Evolutionary conservation across 2,329 filamentous ascomycete species (phyloP).

Genomic region (Botrytis galanthina): DNA sequence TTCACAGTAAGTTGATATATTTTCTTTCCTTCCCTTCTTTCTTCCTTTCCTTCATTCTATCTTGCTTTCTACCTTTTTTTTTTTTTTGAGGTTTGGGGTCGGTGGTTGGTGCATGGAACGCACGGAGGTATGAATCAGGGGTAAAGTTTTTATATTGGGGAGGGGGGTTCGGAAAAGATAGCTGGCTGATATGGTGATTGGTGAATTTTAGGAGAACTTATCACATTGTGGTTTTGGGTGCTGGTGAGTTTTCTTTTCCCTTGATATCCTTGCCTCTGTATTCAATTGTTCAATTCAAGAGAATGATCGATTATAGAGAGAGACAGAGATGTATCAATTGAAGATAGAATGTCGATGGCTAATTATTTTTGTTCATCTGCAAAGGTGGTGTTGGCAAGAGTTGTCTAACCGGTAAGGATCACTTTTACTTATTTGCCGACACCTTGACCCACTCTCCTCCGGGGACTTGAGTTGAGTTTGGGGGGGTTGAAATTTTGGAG

Average conservation of each 20-base stretch:
- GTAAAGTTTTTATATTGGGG: constrained; percentile 10
- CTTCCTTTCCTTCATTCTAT: neutral
- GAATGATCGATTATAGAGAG: neutral
- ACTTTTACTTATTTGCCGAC: constrained; percentile 11
- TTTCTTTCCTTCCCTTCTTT: neutral
- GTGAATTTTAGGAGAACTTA: constrained; percentile 53
- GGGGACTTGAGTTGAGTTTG: neutral
- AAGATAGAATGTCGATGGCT: constrained; percentile 22
- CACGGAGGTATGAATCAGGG: constrained; percentile 21
- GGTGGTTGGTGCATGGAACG: constrained; percentile 14
- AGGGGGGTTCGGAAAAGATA: neutral
- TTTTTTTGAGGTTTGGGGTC: neutral
- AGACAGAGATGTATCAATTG: neutral
- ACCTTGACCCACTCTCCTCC: constrained; percentile 17
- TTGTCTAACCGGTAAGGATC: constrained; percentile 64
- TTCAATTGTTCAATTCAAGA: neutral
- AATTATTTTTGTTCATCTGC: constrained; percentile 35
- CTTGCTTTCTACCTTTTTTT: neutral
- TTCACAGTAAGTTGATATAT: constrained; percentile 16
- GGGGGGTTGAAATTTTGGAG: neutral
- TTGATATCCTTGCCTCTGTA: constrained; percentile 2
- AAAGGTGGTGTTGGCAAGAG: constrained; percentile 71
- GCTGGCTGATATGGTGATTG: constrained; percentile 12
- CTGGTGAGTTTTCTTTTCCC: constrained; percentile 44
- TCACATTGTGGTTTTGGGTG: constrained; percentile 64